These are phyloP conservation scores for Alternaria viburni DNA, from an alignment of 2,329 filamentous ascomycete genomes.

Conservation along the genomic window DNA sequence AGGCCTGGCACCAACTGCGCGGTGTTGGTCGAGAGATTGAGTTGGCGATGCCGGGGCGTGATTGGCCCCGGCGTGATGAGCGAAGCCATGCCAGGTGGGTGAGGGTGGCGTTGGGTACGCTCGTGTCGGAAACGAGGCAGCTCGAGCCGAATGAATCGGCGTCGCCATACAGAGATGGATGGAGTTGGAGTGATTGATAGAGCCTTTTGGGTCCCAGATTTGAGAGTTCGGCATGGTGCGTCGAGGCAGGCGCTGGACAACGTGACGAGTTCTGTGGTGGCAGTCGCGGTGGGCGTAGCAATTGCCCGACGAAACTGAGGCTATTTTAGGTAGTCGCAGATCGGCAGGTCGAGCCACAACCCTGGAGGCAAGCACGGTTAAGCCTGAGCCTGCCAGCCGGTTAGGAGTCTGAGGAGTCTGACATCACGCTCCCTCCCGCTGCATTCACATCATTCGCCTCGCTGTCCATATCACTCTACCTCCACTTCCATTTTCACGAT, in stretches of 20 bases:
- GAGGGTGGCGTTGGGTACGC: constrained; percentile 8
- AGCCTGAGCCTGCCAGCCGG: neutral
- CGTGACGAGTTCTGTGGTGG: neutral
- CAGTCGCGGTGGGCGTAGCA: neutral
- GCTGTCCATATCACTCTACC: neutral
- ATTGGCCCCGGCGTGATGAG: constrained; percentile 23
- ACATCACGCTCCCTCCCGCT: constrained; percentile 9
- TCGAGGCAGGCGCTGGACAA: constrained; percentile 3
- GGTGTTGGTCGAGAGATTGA: constrained; percentile 28
- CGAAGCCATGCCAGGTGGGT: constrained; percentile 16
- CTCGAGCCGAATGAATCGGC: constrained; percentile 4
- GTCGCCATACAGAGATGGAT: neutral
- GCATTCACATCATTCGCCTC: neutral
- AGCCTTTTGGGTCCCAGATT: neutral
- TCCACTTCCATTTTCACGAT: neutral
- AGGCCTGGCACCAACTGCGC: constrained; percentile 16
- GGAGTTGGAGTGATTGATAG: neutral
- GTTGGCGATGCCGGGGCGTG: constrained; percentile 6
- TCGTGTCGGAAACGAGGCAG: constrained; percentile 19
- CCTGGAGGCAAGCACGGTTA: neutral
- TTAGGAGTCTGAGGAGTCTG: constrained; percentile 8
- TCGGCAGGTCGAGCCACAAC: constrained; percentile 19
- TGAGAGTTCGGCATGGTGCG: constrained; percentile 11
- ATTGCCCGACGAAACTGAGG: neutral
- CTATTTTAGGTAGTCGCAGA: constrained; percentile 30